phyloP scores from a whole-genome alignment of 2,329 filamentous ascomycete species.

The Incumbomyces lentus region DNA sequence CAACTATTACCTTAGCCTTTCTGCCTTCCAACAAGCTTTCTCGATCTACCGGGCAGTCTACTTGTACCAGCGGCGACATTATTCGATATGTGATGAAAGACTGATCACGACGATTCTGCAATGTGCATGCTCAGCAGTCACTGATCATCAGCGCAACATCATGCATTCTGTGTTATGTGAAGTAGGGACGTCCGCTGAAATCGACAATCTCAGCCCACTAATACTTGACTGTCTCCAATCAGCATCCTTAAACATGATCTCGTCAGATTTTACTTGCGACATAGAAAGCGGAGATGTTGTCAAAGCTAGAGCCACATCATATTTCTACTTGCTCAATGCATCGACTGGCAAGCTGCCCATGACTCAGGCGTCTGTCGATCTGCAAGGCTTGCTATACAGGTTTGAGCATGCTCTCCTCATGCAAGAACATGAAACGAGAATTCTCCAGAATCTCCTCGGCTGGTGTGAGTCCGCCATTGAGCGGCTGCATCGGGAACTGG shows the following conservation, averaged over 20 bases:
- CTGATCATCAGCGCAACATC: constrained; percentile 6
- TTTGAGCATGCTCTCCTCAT: constrained; percentile 4
- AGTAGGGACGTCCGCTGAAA: background rate
- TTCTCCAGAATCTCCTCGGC: background rate
- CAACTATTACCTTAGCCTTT: background rate
- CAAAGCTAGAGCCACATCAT: background rate
- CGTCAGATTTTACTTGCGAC: constrained; percentile 4
- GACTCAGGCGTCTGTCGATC: background rate
- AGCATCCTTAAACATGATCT: constrained; percentile 3
- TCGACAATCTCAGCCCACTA: background rate
- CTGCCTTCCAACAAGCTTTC: constrained; percentile 4
- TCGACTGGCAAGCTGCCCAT: background rate
- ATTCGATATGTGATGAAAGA: background rate
- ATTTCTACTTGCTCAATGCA: background rate
- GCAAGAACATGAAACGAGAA: constrained; percentile 4
- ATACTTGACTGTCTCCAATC: constrained; percentile 1
- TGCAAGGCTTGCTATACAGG: constrained; percentile 1
- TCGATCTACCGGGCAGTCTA: constrained; percentile 5
- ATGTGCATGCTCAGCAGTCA: constrained; percentile 1
- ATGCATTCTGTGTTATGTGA: constrained; percentile 4
- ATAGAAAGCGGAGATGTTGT: background rate
- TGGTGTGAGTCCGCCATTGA: constrained; percentile 4
- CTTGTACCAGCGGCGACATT: background rate
- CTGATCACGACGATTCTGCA: constrained; percentile 1
- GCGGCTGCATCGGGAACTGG: constrained; percentile 1